phyloP scores from a whole-genome alignment of 352 stramenopile genomes.

The Salisapilia sapeloensis region DNA sequence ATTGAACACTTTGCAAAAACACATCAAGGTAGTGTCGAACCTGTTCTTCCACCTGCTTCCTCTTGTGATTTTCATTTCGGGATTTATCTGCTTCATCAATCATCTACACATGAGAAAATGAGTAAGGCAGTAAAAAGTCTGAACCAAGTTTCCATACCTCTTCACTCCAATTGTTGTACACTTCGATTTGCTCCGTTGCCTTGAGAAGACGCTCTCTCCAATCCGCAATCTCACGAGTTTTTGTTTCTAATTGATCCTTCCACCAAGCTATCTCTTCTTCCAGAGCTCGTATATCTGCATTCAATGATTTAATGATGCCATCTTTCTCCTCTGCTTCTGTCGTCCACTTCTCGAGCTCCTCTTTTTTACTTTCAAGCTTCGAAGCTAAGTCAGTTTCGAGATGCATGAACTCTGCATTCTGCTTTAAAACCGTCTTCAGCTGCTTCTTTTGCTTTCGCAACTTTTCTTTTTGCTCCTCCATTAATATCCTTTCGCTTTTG shows the following conservation, averaged over 20 bases:
- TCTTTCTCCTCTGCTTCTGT: constrained; percentile 4
- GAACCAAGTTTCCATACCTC: constrained; percentile 6
- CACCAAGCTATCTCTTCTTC: constrained; percentile 5
- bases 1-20: constrained; percentile 6
- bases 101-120: not conserved
- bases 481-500: constrained; percentile 6
- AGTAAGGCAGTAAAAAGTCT: not conserved
- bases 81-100: constrained; percentile 5
- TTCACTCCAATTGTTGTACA: constrained; percentile 14
- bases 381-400: constrained; percentile 9
- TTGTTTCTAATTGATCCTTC: constrained; percentile 4
- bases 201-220: constrained; percentile 9
- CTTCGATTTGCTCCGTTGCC: constrained; percentile 15
- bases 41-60: constrained; percentile 4
- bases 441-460: constrained; percentile 11
- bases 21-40: constrained; percentile 3
- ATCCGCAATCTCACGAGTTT: constrained; percentile 5
- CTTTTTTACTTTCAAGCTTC: constrained; percentile 2
- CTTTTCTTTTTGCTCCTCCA: constrained; percentile 9
- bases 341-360: constrained; percentile 1
- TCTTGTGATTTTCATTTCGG: constrained; percentile 4
- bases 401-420: constrained; percentile 13
- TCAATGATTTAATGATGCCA: constrained; percentile 4
- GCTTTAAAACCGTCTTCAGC: constrained; percentile 10
- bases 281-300: too few relatives aligned